Evolutionary conservation across 805 yeast species (phyloP), one percentile per base, ranked within the genome.

Genomic region (Jamesozyma spencerorum): DNA sequence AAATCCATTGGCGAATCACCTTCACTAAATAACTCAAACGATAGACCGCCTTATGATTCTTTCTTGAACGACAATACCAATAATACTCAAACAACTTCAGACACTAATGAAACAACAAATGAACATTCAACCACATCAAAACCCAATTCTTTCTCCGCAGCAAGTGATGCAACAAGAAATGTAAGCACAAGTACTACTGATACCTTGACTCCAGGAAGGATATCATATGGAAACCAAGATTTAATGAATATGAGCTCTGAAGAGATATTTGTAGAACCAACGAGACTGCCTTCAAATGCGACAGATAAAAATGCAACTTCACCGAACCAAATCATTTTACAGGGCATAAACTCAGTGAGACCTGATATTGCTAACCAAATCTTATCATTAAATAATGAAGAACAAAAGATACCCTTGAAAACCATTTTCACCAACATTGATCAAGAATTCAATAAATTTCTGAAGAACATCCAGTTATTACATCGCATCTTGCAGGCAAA

Each of bases 401-500:
- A 40, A 14, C 31, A 31, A 2, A 40, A 31, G 18, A 27, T 40
- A 8, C 36, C 43, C 15, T 13, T 32, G n/a, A 26, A 36, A 15
- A 15, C 31, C 5, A 37, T 49, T 8, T 49, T 38, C 34, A 49
- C 46, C 8, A 47, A 37, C 18, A 49, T 52, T 47, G 66, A 43
- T 34, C 44, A 36, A 8, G 64, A 44, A 45, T 64, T 54, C 48
- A 47, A 36, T 42, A 63, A 43, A 46, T 61, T 43, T 48, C 54
- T 42, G 40, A 60, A 45, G 53, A 55, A 54, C 39, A 51, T 52
- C 34, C 62, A 37, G 44, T 53, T 31, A 43, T 47, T 51, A 43
- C 64, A 57, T 47, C 51, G 46, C 39, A 45, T 55, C 43, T 52
- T 48, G 50, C 55, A 48, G 36, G 41, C 39, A n/a, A 48, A 43